Conservation (phyloP, 768 basidiomycete genomes). For the Phallus indusiatus region DNA sequence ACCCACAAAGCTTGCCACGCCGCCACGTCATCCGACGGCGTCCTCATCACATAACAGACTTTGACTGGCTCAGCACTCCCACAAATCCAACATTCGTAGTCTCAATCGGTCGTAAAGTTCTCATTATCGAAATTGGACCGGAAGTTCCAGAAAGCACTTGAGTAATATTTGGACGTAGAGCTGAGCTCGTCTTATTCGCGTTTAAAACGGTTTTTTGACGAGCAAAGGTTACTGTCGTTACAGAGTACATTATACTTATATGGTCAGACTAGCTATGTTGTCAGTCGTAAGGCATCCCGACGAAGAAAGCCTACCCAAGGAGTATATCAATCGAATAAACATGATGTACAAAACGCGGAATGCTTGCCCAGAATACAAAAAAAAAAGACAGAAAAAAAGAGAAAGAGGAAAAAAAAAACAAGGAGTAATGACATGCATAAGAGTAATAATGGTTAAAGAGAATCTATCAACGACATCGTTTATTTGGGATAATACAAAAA, state of each 20-base stretch:
- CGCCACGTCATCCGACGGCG: constrained; percentile 46
- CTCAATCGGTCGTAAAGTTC: constrained; percentile 49
- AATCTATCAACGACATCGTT: too few relatives aligned
- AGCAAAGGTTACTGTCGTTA: background rate
- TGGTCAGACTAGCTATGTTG: background rate
- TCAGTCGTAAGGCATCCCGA: too few relatives aligned
- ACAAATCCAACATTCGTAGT: constrained; percentile 48
- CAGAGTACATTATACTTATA: background rate
- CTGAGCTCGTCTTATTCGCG: background rate
- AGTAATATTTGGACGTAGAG: background rate
- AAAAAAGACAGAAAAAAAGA: background rate
- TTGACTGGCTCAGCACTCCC: constrained; percentile 53
- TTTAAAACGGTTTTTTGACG: background rate
- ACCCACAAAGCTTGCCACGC: constrained; percentile 54
- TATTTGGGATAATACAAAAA: too few relatives aligned
- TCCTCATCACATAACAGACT: constrained; percentile 60
- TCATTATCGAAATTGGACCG: constrained; percentile 24
- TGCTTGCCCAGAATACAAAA: background rate
- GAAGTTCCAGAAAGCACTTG: background rate
- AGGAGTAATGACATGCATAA: background rate
- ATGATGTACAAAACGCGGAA: too few relatives aligned
- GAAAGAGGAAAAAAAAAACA: too few relatives aligned
- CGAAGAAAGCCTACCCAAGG: too few relatives aligned
- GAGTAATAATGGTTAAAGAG: too few relatives aligned
- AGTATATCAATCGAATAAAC: too few relatives aligned